Evolutionary conservation across 805 yeast species (phyloP).

Genomic region (Saturnispora sanitii): DNA sequence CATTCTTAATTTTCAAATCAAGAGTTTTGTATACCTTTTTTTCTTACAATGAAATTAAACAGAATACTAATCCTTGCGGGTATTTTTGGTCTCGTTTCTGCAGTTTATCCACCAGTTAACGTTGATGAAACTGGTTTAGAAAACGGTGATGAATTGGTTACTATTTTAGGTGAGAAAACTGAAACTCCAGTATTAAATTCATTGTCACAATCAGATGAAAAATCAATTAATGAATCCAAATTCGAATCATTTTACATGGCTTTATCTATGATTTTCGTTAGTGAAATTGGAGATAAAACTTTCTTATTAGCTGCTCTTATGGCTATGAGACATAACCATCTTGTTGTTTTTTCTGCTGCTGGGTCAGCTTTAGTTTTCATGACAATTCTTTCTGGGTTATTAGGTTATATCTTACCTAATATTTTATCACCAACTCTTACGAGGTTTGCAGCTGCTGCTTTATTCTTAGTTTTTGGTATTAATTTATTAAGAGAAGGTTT

Average conservation of each 20-base stretch:
- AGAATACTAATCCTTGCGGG: background rate
- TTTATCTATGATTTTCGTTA: constrained; percentile 82
- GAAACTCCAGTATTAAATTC: no score
- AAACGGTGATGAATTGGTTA: constrained; percentile 11
- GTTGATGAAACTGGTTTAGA: constrained; percentile 4
- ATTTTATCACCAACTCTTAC: constrained; percentile 73
- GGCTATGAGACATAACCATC: constrained; percentile 90
- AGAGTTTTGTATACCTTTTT: no score
- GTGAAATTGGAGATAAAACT: constrained; percentile 96
- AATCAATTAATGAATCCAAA: constrained; percentile 8
- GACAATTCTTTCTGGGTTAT: constrained; percentile 84
- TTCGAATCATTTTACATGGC: constrained; percentile 58
- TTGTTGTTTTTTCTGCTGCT: constrained; percentile 82
- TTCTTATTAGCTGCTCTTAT: constrained; percentile 92
- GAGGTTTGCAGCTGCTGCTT: constrained; percentile 66
- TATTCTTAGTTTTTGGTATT: constrained; percentile 77
- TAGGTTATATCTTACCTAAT: constrained; percentile 86
- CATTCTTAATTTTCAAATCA: no score
- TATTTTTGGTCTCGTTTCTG: constrained; percentile 2
- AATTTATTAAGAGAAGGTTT: constrained; percentile 73
- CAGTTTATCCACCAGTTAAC: constrained; percentile 15
- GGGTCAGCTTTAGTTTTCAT: constrained; percentile 76
- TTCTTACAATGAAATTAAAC: constrained; percentile 2
- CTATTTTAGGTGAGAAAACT: constrained; percentile 9
- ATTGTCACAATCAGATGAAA: background rate